Percentiles rank a stretch among this genome's conserved stretches.
These are phyloP conservation scores for Artemisia argyi DNA, from an alignment of 129 eudicot genomes.

Conservation along the genomic window DNA sequence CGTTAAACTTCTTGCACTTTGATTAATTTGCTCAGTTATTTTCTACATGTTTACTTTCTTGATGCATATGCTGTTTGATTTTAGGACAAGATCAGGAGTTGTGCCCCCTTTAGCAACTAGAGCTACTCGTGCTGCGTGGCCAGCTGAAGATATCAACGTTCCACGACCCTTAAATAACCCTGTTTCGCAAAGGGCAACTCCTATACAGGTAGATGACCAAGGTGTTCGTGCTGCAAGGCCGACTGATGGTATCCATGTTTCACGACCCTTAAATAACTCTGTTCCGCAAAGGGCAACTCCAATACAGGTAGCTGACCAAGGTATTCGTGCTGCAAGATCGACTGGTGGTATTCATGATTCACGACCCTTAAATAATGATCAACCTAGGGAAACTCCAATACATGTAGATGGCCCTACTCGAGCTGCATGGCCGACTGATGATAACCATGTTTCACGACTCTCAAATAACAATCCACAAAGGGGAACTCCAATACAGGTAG, in stretches of 20 bases:
- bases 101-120: constrained; percentile 69
- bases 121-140: constrained; percentile 94
- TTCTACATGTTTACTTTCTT: background rate
- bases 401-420: constrained; percentile 31
- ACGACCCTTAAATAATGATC: constrained; percentile 19
- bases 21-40: background rate
- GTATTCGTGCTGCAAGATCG: constrained; percentile 84
- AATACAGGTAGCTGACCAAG: constrained; percentile 19
- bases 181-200: constrained; percentile 27
- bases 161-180: constrained; percentile 32
- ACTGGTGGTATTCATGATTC: constrained; percentile 31
- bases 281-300: constrained; percentile 32
- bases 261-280: constrained; percentile 30
- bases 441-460: constrained; percentile 30
- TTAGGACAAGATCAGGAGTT: constrained; percentile 68
- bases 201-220: constrained; percentile 15
- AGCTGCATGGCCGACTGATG: constrained; percentile 75
- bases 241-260: constrained; percentile 28
- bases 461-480: constrained; percentile 19
- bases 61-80: background rate
- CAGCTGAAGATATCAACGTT: constrained; percentile 33
- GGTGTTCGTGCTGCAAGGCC: constrained; percentile 91
- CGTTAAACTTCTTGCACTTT: background rate
- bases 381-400: constrained; percentile 32
- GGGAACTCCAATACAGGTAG: constrained; percentile 23